These are phyloP conservation scores for Friedmanniomyces simplex DNA, from an alignment of 495 filamentous ascomycete species.

Conservation along the genomic window DNA sequence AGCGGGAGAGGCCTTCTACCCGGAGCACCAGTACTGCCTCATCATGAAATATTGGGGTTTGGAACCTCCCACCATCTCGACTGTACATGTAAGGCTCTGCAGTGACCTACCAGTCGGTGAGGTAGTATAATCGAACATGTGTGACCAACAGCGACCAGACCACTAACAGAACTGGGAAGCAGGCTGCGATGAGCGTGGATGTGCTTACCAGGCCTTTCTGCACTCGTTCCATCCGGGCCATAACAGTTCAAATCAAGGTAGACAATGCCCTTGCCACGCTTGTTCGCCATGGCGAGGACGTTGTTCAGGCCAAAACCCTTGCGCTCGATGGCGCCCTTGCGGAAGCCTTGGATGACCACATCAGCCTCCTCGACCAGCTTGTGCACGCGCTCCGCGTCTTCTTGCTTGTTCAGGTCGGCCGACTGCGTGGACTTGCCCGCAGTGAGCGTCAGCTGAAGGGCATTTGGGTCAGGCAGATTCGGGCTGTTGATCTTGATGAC, in stretches of 20 bases:
- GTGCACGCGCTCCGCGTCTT: slow-evolving; percentile 31
- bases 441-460: slow-evolving; percentile 41
- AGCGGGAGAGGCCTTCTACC: too few species aligned
- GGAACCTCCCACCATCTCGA: too few species aligned
- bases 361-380: slow-evolving; percentile 43
- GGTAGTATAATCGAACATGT: too few species aligned
- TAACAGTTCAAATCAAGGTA: slow-evolving; percentile 45
- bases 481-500: slow-evolving; percentile 49
- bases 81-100: too few species aligned
- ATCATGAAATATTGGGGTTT: too few species aligned
- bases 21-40: too few species aligned
- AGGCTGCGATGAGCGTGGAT: background rate
- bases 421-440: slow-evolving; percentile 45
- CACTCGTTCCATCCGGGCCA: slow-evolving; percentile 43
- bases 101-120: too few species aligned
- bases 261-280: slow-evolving; percentile 37
- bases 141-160: too few species aligned
- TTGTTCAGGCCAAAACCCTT: slow-evolving; percentile 40
- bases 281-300: slow-evolving; percentile 38
- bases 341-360: slow-evolving; percentile 47
- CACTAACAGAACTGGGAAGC: too few species aligned
- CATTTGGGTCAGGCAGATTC: slow-evolving; percentile 38
- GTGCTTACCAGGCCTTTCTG: slow-evolving; percentile 23
- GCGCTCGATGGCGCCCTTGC: slow-evolving; percentile 39
- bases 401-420: slow-evolving; percentile 37